Base-by-base conservation (phyloP, 2,329 filamentous ascomycete species). In the Apiospora malaysiana region DNA sequence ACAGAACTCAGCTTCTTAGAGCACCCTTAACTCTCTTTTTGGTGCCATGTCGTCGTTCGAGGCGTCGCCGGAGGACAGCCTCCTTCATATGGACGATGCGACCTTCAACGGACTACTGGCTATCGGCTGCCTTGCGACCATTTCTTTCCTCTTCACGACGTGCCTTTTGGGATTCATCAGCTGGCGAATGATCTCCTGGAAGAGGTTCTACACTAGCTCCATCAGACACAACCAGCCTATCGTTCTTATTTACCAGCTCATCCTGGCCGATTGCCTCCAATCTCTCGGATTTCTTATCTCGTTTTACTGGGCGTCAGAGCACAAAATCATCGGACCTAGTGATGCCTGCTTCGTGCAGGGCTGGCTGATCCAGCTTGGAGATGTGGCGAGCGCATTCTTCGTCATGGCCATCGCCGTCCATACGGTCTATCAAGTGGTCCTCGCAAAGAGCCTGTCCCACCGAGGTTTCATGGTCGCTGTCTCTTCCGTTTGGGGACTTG, bases 211-310 rank as follows among this genome's bases (percentile, higher is more conserved):
- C 71, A 75, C 73, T 68, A 77, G 73, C 49, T 77, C 74, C 70
- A 74, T 80, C 66, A 72, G 73, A 23, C 75, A 75, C 68, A 88
- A 87, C 72, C 87, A 89, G 76, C 86, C 87, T 72, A 81, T 88
- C 72, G 80, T 89, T 2, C 81, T 89, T 9, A 88, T 89, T 70
- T 85, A 87, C 76, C 88, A 89, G 75, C 84, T 89, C 10, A 77
- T 88, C 37, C 78, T 85, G 69, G 86, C 86, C 42, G 86, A 88
- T 73, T 79, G 86, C 23, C 82, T 86, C 72, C 86, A 88, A 75
- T 82, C 84, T 16, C 75, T 85, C 5, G 82, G 84, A 0, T 88
- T 87, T 74, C 70, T 87, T 27, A 79, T 87, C 68, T 86, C 84
- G 43, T 85, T 86, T 63, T 82, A 88, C 75, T 89, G 87, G 87